phyloP scores from a whole-genome alignment of 2,329 filamentous ascomycete species.

The Penicillium sp. region DNA sequence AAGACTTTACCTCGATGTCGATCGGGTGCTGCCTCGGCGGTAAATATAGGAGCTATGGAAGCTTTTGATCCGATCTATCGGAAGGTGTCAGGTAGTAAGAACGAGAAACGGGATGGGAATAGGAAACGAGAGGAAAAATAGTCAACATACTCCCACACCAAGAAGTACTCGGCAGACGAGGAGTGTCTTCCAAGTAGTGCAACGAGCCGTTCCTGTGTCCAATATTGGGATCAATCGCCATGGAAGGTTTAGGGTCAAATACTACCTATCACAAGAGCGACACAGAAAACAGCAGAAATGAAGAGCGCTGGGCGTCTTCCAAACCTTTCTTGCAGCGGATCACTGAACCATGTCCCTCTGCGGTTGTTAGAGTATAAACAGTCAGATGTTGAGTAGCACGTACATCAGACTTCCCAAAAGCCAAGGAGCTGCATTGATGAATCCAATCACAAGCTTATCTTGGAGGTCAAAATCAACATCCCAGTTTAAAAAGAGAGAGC shows the following conservation, averaged over 20 bases:
- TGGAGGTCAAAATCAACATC: background rate
- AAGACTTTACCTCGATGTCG: slow-evolving; percentile 15
- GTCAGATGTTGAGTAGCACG: background rate
- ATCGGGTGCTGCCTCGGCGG: slow-evolving; percentile 19
- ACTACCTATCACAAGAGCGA: background rate
- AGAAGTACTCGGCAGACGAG: slow-evolving; percentile 28
- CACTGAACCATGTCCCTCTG: slow-evolving; percentile 18
- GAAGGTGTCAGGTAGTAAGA: background rate
- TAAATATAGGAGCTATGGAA: slow-evolving; percentile 23
- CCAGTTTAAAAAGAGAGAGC: slow-evolving; percentile 1
- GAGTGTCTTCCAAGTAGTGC: slow-evolving; percentile 24
- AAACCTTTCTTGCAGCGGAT: slow-evolving; percentile 18
- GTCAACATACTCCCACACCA: slow-evolving; percentile 23
- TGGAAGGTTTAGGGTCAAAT: background rate
- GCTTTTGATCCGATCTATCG: slow-evolving; percentile 21
- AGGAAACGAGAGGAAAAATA: background rate
- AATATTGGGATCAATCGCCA: background rate
- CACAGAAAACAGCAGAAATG: slow-evolving; percentile 30
- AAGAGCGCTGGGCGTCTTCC: slow-evolving; percentile 38
- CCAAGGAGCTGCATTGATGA: background rate
- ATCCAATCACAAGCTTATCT: background rate
- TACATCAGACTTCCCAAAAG: background rate
- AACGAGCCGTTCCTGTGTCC: slow-evolving; percentile 1
- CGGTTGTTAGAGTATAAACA: background rate
- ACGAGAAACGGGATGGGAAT: background rate